Conservation (phyloP, 2,329 filamentous ascomycete genomes). For the Trichoderma simmonsii region DNA sequence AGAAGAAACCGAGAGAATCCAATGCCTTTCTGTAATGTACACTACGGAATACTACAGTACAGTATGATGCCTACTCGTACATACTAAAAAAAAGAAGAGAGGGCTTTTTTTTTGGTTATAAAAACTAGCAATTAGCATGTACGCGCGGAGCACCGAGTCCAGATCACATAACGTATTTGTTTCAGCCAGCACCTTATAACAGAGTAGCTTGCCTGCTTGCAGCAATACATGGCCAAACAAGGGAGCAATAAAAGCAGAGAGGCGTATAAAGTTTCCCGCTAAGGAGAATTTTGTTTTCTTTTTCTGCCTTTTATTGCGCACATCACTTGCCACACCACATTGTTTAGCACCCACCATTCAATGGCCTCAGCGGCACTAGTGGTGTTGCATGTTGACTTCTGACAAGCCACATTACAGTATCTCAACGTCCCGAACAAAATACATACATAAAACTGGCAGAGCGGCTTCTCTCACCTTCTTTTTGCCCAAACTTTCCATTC, state of each 20-base stretch:
- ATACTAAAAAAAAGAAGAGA: background rate
- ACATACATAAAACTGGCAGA: background rate
- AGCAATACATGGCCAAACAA: background rate
- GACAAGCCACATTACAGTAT: background rate
- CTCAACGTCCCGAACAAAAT: background rate
- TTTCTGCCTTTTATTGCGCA: background rate
- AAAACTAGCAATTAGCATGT: background rate
- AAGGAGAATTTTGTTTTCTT: slow-evolving; percentile 5
- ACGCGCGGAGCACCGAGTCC: background rate
- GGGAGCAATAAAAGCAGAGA: background rate
- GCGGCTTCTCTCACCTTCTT: background rate
- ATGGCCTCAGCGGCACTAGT: background rate
- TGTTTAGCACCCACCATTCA: background rate
- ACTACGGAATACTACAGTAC: background rate
- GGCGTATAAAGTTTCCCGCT: slow-evolving; percentile 9
- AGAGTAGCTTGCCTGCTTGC: background rate
- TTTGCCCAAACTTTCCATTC: background rate
- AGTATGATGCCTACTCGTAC: background rate
- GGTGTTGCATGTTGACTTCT: background rate
- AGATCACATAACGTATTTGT: background rate
- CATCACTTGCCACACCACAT: slow-evolving; percentile 11
- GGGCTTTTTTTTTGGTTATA: background rate
- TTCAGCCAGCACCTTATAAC: background rate
- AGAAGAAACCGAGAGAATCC: slow-evolving; percentile 21
- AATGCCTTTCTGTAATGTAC: slow-evolving; percentile 12